Percentiles rank a stretch among this genome's conserved stretches.
Conservation (phyloP, 768 basidiomycete species). For the Psilocybe sp. region DNA sequence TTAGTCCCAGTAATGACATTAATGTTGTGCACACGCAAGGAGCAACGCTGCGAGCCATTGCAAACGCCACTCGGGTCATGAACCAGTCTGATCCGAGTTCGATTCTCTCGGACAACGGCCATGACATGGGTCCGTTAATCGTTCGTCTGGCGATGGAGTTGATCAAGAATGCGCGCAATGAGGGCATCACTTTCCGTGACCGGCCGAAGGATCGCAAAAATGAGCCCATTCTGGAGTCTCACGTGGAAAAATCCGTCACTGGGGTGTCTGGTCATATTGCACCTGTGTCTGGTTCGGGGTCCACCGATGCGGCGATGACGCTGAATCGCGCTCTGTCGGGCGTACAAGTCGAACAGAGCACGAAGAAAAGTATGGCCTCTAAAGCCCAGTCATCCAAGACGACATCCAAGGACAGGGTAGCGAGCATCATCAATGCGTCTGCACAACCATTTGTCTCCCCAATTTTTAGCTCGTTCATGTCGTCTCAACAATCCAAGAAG, state of each 20-base stretch:
- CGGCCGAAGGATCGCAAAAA: slow-evolving; percentile 43
- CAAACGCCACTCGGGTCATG: slow-evolving; percentile 86
- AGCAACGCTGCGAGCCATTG: slow-evolving; percentile 68
- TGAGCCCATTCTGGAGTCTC: slow-evolving; percentile 15
- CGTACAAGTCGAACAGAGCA: slow-evolving; percentile 25
- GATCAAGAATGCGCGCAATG: slow-evolving; percentile 65
- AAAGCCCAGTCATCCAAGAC: slow-evolving; percentile 10
- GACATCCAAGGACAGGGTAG: slow-evolving; percentile 28
- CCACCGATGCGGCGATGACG: slow-evolving; percentile 21
- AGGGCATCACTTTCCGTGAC: slow-evolving; percentile 47
- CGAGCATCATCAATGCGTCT: slow-evolving; percentile 30
- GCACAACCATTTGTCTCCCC: slow-evolving; percentile 50
- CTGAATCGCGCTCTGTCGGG: slow-evolving; percentile 42
- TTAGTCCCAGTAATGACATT: slow-evolving; percentile 20
- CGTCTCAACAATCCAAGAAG: slow-evolving; percentile 45
- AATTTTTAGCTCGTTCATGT: slow-evolving; percentile 57
- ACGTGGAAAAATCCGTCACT: slow-evolving; percentile 21
- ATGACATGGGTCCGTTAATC: slow-evolving; percentile 60
- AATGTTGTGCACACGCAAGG: slow-evolving; percentile 47
- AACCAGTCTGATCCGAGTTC: slow-evolving; percentile 65
- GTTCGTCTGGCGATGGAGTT: slow-evolving; percentile 64
- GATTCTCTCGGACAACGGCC: slow-evolving; percentile 69
- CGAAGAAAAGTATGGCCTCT: slow-evolving; percentile 13
- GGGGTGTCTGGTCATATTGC: slow-evolving; percentile 43
- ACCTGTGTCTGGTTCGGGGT: slow-evolving; percentile 20